These are phyloP conservation scores for Metschnikowia shivogae DNA, from an alignment of 805 yeast species.

Conservation along the genomic window DNA sequence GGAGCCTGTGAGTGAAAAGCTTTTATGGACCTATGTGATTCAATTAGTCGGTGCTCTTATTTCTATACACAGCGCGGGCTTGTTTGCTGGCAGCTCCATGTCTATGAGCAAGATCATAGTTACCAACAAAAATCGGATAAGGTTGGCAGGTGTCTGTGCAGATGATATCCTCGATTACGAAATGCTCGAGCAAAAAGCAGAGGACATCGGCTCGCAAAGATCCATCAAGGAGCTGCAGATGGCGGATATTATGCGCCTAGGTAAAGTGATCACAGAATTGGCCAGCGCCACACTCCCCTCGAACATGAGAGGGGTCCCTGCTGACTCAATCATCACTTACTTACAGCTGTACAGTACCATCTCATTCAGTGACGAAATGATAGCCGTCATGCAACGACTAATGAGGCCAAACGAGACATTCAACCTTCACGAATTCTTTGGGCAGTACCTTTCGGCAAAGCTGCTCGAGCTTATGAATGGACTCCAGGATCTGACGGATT, in stretches of 20 bases:
- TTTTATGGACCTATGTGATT: constrained; percentile 70
- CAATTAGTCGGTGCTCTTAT: constrained; percentile 70
- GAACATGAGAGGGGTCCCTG: constrained; percentile 16
- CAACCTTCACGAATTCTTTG: constrained; percentile 23
- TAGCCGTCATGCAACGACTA: constrained; percentile 26
- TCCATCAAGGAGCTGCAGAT: constrained; percentile 36
- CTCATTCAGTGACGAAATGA: constrained; percentile 42
- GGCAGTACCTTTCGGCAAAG: constrained; percentile 26
- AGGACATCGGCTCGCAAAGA: constrained; percentile 13
- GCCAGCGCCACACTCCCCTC: constrained; percentile 38
- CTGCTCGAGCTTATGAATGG: constrained; percentile 47
- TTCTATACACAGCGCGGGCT: constrained; percentile 59
- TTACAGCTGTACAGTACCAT: constrained; percentile 16
- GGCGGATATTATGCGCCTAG: constrained; percentile 58
- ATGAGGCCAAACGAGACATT: constrained; percentile 16
- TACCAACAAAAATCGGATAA: constrained; percentile 66
- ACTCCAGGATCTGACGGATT: constrained; percentile 51
- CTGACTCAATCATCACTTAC: constrained; percentile 11
- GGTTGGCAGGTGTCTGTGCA: constrained; percentile 68
- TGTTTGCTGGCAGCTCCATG: constrained; percentile 58
- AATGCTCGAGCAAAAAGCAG: constrained; percentile 19
- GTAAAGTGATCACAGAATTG: constrained; percentile 54
- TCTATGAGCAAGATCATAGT: constrained; percentile 68
- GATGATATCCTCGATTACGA: constrained; percentile 57
- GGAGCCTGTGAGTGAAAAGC: constrained; percentile 56